Evolutionary conservation across 1,139 yeast species (phyloP).

Genomic region (Suhomyces bolitotheri): DNA sequence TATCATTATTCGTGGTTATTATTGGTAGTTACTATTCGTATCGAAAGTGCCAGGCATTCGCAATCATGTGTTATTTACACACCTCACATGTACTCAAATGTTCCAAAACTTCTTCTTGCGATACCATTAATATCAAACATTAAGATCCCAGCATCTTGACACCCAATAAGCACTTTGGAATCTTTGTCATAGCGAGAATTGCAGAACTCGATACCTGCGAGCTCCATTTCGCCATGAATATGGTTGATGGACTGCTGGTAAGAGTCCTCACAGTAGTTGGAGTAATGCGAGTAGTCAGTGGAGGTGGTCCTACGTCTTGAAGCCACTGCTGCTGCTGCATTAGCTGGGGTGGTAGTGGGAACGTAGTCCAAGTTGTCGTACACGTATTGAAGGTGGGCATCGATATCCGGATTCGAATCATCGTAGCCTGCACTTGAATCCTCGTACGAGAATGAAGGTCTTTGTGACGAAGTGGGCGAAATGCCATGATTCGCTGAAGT

Average conservation of each 20-base stretch:
- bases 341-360: conserved; percentile 4
- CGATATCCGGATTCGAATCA: conserved; percentile 12
- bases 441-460: conserved; percentile 16
- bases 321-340: conserved; percentile 1
- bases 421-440: conserved; percentile 2
- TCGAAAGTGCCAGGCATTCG: no score
- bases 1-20: background rate
- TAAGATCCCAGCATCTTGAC: conserved; percentile 47
- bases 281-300: conserved; percentile 7
- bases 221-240: conserved; percentile 49
- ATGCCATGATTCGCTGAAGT: conserved; percentile 3
- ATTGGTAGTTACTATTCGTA: no score
- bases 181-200: conserved; percentile 18
- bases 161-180: conserved; percentile 39
- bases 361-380: conserved; percentile 19
- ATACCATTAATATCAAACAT: conserved; percentile 44
- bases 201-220: conserved; percentile 44
- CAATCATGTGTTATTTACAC: no score
- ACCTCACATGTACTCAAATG: conserved; percentile 31
- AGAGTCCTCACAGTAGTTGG: conserved; percentile 16
- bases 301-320: conserved; percentile 1
- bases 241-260: conserved; percentile 31
- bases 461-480: conserved; percentile 18
- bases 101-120: conserved; percentile 45
- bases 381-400: conserved; percentile 17